Evolutionary conservation across 768 basidiomycete genomes (phyloP).

Genomic region (Mycena leptocephala): DNA sequence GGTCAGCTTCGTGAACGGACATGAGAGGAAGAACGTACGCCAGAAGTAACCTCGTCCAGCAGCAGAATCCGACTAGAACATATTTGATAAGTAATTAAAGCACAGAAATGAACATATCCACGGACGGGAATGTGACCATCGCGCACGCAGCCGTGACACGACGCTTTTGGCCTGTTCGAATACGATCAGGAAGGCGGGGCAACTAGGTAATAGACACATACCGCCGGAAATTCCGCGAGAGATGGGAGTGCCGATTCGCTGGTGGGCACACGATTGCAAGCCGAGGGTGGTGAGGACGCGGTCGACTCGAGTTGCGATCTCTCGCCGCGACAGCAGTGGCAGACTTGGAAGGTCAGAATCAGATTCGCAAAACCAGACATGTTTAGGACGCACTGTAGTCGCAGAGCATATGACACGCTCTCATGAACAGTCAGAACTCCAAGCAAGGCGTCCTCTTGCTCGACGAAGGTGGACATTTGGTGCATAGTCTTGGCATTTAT

Average conservation of each 20-base stretch:
- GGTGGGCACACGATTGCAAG: slow-evolving; percentile 63
- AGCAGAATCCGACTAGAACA: slow-evolving; percentile 65
- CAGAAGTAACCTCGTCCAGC: slow-evolving; percentile 76
- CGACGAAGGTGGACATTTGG: slow-evolving; percentile 66
- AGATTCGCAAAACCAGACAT: slow-evolving; percentile 1
- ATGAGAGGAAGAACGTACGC: slow-evolving; percentile 46
- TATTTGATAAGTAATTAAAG: neutral
- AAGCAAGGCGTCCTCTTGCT: slow-evolving; percentile 74
- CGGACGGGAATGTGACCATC: slow-evolving; percentile 73
- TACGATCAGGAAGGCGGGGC: neutral
- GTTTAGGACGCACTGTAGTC: slow-evolving; percentile 62
- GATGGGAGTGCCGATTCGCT: slow-evolving; percentile 72
- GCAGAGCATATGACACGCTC: slow-evolving; percentile 67
- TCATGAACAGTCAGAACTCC: slow-evolving; percentile 74
- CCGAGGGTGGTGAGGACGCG: slow-evolving; percentile 64
- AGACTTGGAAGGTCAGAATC: slow-evolving; percentile 46
- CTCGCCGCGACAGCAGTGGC: slow-evolving; percentile 53
- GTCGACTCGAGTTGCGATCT: slow-evolving; percentile 59
- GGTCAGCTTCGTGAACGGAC: neutral
- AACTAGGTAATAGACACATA: slow-evolving; percentile 34
- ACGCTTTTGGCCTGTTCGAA: slow-evolving; percentile 71
- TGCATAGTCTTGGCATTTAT: slow-evolving; percentile 51
- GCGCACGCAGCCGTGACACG: slow-evolving; percentile 73
- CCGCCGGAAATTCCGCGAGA: slow-evolving; percentile 75
- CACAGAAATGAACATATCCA: neutral